Base-by-base conservation (phyloP, 169 alveolate genomes). In the Cryptosporidium andersoni region DNA sequence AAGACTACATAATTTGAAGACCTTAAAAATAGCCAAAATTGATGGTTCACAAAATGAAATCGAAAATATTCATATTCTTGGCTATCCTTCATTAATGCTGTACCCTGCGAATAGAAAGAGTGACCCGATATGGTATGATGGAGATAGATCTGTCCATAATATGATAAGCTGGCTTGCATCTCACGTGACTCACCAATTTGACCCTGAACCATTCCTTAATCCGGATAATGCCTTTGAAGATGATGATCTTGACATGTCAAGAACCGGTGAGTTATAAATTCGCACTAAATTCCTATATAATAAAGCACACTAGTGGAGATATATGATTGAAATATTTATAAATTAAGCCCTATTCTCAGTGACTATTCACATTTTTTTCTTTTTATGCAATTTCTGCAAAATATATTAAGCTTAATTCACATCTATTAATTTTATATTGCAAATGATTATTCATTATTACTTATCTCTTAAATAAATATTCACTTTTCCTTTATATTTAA, bases 31-130 rank as follows among this genome's bases (percentile, higher is more conserved):
- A n/a, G 89, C 82, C 3, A 81, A 81, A 49, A 65, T 81, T n/a
- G 89, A 81, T 66, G 89, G 85, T 14, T 66, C 89, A 43, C 89
- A 81, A 49, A 81, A 81, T 4, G 89, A 81, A 16, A 82, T 81
- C 51, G 81, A 62, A n/a, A 74, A 74, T 42, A 80, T 81, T 11
- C 89, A 81, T 40, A 53, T 81, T 51, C 37, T 64, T 12, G 92
- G 91, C 16, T 90, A 80, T 58, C 92, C 92, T n/a, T 56, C 92
- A 49, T 62, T 90, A 43, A 58, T 81, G n/a, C 62, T 90, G 6
- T 90, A 74, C 80, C 53, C 49, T 51, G 81, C 82, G 39, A 52
- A 60, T 1, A 55, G 64, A 36, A 74, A 74, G 62, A 43, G 42
- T 37, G 52, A 74, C 14, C 85, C 85, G 48, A 74, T 58, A 16